A percentile compares a stretch with the other conserved stretches of the same genome.
Evolutionary conservation across 768 basidiomycete genomes (phyloP).

Genomic region (Termitomyces bulborhizus): DNA sequence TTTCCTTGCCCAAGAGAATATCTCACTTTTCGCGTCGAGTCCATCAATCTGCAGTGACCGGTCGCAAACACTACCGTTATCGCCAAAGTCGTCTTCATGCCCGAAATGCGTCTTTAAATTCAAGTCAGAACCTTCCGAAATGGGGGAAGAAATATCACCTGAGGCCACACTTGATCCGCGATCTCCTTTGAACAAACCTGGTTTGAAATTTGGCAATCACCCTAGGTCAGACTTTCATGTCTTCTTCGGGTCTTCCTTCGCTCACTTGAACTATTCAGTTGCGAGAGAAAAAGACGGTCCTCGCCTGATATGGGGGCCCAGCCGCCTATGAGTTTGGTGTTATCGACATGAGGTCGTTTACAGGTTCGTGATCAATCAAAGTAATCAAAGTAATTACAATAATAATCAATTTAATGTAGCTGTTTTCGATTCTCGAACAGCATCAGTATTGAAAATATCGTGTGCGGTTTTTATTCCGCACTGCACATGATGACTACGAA

Average conservation of each 20-base stretch:
- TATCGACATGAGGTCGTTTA: not conserved
- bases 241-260: not conserved
- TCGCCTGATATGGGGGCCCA: not conserved
- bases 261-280: not conserved
- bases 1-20: slow-evolving; percentile 3
- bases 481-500: not conserved
- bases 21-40: not conserved
- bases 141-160: not conserved
- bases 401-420: not conserved
- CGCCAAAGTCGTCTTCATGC: not conserved
- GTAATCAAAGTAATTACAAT: not conserved
- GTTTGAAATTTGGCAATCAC: not conserved
- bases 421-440: not conserved
- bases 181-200: slow-evolving; percentile 3
- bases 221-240: not conserved
- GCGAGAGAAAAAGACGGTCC: not conserved
- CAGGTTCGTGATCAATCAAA: not conserved
- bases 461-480: not conserved
- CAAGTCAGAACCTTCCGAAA: not conserved
- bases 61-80: not conserved
- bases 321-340: not conserved
- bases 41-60: slow-evolving; percentile 5
- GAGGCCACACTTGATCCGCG: slow-evolving; percentile 6
- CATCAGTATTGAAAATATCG: not conserved
- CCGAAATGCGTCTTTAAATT: not conserved